A percentile compares a stretch with the other conserved stretches of the same genome.
Conservation (phyloP, 352 stramenopile species). For the Phytophthora pinifolia region DNA sequence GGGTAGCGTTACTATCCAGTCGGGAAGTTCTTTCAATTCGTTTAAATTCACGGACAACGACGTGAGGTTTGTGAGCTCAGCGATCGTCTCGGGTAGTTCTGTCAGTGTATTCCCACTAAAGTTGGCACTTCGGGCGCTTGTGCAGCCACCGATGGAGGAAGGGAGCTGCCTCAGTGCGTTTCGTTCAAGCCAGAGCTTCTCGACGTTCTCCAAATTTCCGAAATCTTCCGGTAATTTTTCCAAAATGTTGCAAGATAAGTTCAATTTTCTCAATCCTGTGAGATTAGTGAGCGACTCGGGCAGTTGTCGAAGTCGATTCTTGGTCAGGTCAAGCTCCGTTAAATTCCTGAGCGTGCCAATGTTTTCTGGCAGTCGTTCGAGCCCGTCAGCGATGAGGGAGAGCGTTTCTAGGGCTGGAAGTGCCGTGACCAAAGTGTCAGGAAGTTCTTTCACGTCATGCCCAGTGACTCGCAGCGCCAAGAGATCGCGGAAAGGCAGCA, state of each 20-base stretch:
- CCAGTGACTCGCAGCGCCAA: constrained; percentile 58
- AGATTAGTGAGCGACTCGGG: constrained; percentile 53
- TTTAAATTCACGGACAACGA: constrained; percentile 59
- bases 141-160: constrained; percentile 40
- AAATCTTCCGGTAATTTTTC: constrained; percentile 48
- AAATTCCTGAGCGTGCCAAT: constrained; percentile 38
- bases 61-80: constrained; percentile 42
- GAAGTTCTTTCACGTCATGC: constrained; percentile 37
- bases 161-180: constrained; percentile 50
- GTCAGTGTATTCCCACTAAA: constrained; percentile 47
- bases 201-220: constrained; percentile 32
- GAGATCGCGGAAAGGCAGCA: constrained; percentile 43
- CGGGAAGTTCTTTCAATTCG: constrained; percentile 42
- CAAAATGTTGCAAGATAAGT: constrained; percentile 55
- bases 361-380: constrained; percentile 51
- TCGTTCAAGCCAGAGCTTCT: constrained; percentile 53
- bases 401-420: constrained; percentile 46
- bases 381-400: constrained; percentile 46
- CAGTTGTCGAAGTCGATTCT: constrained; percentile 49
- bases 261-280: constrained; percentile 33
- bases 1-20: constrained; percentile 34
- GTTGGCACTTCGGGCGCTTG: constrained; percentile 34
- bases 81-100: constrained; percentile 38
- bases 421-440: constrained; percentile 23
- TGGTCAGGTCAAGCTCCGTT: constrained; percentile 58